Base-by-base conservation (phyloP, 2,329 filamentous ascomycete genomes). In the Fusarium acutatum region DNA sequence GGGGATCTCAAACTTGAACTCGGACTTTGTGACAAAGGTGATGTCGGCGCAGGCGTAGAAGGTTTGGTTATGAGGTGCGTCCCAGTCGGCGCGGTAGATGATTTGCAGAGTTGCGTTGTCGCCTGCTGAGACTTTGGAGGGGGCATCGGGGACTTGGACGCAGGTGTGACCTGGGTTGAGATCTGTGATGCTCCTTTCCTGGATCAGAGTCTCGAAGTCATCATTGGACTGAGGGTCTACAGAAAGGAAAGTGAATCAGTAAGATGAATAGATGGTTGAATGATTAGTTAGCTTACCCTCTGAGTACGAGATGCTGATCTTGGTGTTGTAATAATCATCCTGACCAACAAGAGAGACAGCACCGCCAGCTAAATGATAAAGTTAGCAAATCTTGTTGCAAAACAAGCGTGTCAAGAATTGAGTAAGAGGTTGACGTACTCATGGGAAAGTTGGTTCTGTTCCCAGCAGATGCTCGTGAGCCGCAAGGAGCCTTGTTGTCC, bases 401-500 rank as follows among this genome's bases (percentile, higher is more conserved):
- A 26, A 10, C 12, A 5, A 26, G 1, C 6, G 7, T 22, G 10
- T 44, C n/a, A 9, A 24, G 15, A 32, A 8, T 3, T 20, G 32
- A 35, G 13, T 17, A n/a, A 40, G 18, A 10, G 6, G 46, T 7
- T 28, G 32, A 37, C 58, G 9, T 53, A 88, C 87, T 80, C 28
- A 91, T 74, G 30, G 89, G 90, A 69, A 90, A 91, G 8, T 84
- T 77, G 1, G 88, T 90, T 61, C 89, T 82, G 69, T 88, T 88
- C 1, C 79, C 80, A 6, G 84, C 81, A 2, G 82, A 81, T 22
- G 83, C 82, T 17, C 81, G 80, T 17, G 88, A 89, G 59, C 89
- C 89, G 75, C 90, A 91, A 0, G 89, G 89, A 12, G 85, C 83
- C 10, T 79, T 87, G 74, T 90, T 90, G 75, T 91, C 89, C 41